Conservation (phyloP, 441 rosid genomes). For the Iberis amara region DNA sequence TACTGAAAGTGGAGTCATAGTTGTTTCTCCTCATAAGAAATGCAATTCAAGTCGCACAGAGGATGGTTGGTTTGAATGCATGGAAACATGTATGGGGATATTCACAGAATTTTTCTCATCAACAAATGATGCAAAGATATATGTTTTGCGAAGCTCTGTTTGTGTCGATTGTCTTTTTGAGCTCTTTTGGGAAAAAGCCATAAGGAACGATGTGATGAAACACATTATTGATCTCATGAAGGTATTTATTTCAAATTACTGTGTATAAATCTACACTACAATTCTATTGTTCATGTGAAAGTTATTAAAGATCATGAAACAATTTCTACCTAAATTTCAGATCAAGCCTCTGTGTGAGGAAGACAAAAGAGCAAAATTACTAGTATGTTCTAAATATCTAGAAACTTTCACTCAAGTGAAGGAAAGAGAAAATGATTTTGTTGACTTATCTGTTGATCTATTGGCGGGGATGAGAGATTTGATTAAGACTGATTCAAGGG, state of each 20-base stretch:
- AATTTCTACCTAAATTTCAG: slow-evolving; percentile 38
- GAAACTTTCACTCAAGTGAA: slow-evolving; percentile 90
- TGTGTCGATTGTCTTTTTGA: slow-evolving; percentile 84
- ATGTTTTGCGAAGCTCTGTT: slow-evolving; percentile 52
- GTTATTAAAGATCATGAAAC: slow-evolving; percentile 21
- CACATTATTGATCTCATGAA: slow-evolving; percentile 82
- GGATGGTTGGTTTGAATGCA: slow-evolving; percentile 53
- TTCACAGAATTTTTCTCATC: slow-evolving; percentile 57
- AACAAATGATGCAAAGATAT: slow-evolving; percentile 57
- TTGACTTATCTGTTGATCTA: slow-evolving; percentile 62
- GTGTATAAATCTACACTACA: slow-evolving; percentile 17
- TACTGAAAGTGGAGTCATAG: slow-evolving; percentile 26
- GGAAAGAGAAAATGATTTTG: slow-evolving; percentile 72
- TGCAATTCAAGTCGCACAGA: slow-evolving; percentile 36
- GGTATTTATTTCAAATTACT: slow-evolving; percentile 41
- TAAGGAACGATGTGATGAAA: slow-evolving; percentile 58
- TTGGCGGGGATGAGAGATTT: slow-evolving; percentile 87
- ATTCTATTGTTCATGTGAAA: no score
- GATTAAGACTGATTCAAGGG: slow-evolving; percentile 60
- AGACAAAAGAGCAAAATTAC: slow-evolving; percentile 67
- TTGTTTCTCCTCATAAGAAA: slow-evolving; percentile 30
- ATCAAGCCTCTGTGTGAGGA: slow-evolving; percentile 50
- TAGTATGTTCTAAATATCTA: slow-evolving; percentile 82
- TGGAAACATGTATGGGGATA: slow-evolving; percentile 60
- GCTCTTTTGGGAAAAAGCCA: slow-evolving; percentile 85